phyloP scores from a whole-genome alignment of 164 flowering plant species.

The Liquidambar formosana region DNA sequence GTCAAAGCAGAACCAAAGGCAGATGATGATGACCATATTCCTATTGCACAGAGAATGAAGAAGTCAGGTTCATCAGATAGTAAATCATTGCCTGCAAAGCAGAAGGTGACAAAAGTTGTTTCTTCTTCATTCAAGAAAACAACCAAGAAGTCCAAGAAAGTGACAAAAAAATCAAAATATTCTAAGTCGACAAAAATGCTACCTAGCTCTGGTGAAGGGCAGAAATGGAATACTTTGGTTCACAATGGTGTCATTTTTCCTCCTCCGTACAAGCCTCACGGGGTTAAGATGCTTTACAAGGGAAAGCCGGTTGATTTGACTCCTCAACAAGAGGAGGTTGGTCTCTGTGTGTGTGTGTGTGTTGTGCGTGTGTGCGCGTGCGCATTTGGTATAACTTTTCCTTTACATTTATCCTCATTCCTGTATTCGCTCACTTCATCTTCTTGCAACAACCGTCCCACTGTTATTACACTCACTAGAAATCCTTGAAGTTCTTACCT shows the following conservation, averaged over 20 bases:
- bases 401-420: background rate
- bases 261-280: constrained; percentile 90
- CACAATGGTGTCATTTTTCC: constrained; percentile 98
- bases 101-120: constrained; percentile 37
- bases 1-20: constrained; percentile 53
- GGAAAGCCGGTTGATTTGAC: constrained; percentile 81
- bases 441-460: too few species aligned
- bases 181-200: constrained; percentile 63
- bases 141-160: constrained; percentile 55
- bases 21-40: constrained; percentile 68
- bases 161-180: constrained; percentile 50
- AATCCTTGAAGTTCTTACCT: too few species aligned
- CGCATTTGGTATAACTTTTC: background rate
- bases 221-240: constrained; percentile 91
- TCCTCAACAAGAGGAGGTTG: constrained; percentile 95
- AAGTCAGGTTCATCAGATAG: constrained; percentile 36
- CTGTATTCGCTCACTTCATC: background rate
- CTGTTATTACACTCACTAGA: too few species aligned
- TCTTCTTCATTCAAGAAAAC: constrained; percentile 56
- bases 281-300: constrained; percentile 87
- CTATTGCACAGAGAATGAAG: constrained; percentile 72
- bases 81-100: constrained; percentile 47
- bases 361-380: background rate
- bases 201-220: constrained; percentile 88
- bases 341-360: background rate